These are phyloP conservation scores for Trifolium fragiferum DNA, from an alignment of 306 rosid genomes.

Conservation along the genomic window DNA sequence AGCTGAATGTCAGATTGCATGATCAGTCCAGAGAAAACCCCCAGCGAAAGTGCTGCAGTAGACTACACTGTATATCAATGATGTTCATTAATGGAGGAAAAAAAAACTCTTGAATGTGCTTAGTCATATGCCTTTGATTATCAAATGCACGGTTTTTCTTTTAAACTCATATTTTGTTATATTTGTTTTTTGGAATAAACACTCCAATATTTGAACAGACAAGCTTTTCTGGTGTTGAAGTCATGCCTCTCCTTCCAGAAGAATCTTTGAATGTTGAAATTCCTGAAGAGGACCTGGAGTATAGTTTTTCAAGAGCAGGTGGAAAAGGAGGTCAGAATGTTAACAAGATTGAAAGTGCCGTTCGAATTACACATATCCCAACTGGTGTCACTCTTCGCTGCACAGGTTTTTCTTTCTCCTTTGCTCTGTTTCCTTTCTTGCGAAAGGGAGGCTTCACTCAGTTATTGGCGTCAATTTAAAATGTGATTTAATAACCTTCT, in stretches of 20 bases:
- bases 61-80: neutral
- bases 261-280: slow-evolving; percentile 83
- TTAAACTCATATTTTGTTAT: neutral
- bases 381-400: slow-evolving; percentile 94
- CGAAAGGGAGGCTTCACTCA: neutral
- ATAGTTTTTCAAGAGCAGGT: slow-evolving; percentile 90
- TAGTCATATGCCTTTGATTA: slow-evolving; percentile 8
- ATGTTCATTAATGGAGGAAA: neutral
- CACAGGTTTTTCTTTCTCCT: slow-evolving; percentile 65
- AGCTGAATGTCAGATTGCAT: slow-evolving; percentile 28
- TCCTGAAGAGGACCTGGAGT: slow-evolving; percentile 95
- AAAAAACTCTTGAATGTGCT: neutral
- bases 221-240: slow-evolving; percentile 95
- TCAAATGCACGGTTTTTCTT: slow-evolving; percentile 5
- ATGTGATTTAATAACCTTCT: neutral
- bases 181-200: too few relatives aligned
- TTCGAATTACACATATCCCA: slow-evolving; percentile 96
- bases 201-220: slow-evolving; percentile 59
- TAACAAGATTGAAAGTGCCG: slow-evolving; percentile 97
- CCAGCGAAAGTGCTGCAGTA: neutral
- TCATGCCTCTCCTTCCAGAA: slow-evolving; percentile 96
- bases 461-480: neutral
- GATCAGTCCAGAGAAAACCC: neutral
- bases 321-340: slow-evolving; percentile 99
- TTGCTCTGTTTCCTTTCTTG: neutral